Evolutionary conservation across 2,329 filamentous ascomycete species (phyloP).

Genomic region (Leptodontidium sp.): DNA sequence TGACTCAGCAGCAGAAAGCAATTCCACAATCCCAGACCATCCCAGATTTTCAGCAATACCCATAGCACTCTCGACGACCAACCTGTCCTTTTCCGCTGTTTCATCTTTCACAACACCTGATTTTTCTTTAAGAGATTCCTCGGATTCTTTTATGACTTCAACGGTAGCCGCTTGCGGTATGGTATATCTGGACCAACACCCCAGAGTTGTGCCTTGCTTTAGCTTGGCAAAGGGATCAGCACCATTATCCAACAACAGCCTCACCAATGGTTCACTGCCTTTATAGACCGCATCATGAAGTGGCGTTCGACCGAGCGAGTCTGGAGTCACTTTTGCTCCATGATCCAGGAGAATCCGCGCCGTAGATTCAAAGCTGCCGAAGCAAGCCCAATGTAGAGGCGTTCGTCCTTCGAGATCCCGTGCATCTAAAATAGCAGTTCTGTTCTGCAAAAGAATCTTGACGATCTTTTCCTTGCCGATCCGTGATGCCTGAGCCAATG

Average conservation of each 20-base stretch:
- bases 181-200: not conserved
- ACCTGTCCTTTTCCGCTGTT: too few relatives aligned
- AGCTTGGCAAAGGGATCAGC: not conserved
- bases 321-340: not conserved
- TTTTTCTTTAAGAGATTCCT: too few relatives aligned
- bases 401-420: not conserved
- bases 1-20: too few relatives aligned
- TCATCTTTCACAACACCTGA: too few relatives aligned
- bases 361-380: not conserved
- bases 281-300: conserved; percentile 4
- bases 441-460: not conserved
- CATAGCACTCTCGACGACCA: too few relatives aligned
- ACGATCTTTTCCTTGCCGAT: not conserved
- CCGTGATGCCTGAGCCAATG: not conserved
- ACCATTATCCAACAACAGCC: not conserved
- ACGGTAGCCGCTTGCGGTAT: too few relatives aligned
- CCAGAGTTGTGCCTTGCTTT: not conserved
- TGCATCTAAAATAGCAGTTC: not conserved
- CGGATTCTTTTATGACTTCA: too few relatives aligned
- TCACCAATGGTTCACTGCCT: not conserved
- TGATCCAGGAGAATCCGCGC: not conserved
- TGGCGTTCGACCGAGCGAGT: not conserved
- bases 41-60: too few relatives aligned
- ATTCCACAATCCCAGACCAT: too few relatives aligned
- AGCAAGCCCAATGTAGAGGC: not conserved